Conservation (phyloP, 768 basidiomycete species). For the Naganishia vaughanmartiniae region DNA sequence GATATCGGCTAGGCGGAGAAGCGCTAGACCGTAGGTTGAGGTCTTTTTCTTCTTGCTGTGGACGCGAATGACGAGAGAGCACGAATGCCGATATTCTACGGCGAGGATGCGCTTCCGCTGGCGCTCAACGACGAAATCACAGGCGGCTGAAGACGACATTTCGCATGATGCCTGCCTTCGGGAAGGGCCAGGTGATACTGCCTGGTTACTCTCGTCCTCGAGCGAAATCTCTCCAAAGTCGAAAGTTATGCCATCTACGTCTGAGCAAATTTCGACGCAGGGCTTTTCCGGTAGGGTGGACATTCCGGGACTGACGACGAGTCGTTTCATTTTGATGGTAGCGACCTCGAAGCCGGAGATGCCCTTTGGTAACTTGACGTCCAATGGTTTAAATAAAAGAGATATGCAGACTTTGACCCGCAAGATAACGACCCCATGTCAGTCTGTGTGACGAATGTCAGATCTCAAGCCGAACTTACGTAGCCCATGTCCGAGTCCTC, state of each 20-base stretch:
- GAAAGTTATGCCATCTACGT: slow-evolving; percentile 16
- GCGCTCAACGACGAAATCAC: slow-evolving; percentile 24
- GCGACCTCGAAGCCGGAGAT: slow-evolving; percentile 49
- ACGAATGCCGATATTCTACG: slow-evolving; percentile 50
- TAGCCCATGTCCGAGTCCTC: slow-evolving; percentile 49
- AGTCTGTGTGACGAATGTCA: not conserved
- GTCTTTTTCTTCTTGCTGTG: slow-evolving; percentile 42
- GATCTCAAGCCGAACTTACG: slow-evolving; percentile 11
- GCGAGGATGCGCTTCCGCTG: slow-evolving; percentile 39
- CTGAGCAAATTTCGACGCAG: slow-evolving; percentile 18
- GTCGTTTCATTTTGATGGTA: slow-evolving; percentile 41
- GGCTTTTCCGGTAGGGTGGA: slow-evolving; percentile 8
- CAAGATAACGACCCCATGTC: not conserved
- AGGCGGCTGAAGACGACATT: not conserved
- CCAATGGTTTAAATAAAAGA: slow-evolving; percentile 51
- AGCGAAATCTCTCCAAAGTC: not conserved
- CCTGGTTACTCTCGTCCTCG: not conserved
- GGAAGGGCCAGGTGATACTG: not conserved
- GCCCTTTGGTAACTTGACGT: slow-evolving; percentile 43
- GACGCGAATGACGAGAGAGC: slow-evolving; percentile 46
- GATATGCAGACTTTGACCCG: slow-evolving; percentile 43
- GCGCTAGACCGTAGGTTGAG: slow-evolving; percentile 39
- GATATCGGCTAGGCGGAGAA: slow-evolving; percentile 39
- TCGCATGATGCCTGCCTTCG: not conserved
- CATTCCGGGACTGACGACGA: slow-evolving; percentile 28